Evolutionary conservation across 805 yeast species (phyloP), one percentile per base, ranked within the genome.

Genomic region (Blastobotrys peoriensis): DNA sequence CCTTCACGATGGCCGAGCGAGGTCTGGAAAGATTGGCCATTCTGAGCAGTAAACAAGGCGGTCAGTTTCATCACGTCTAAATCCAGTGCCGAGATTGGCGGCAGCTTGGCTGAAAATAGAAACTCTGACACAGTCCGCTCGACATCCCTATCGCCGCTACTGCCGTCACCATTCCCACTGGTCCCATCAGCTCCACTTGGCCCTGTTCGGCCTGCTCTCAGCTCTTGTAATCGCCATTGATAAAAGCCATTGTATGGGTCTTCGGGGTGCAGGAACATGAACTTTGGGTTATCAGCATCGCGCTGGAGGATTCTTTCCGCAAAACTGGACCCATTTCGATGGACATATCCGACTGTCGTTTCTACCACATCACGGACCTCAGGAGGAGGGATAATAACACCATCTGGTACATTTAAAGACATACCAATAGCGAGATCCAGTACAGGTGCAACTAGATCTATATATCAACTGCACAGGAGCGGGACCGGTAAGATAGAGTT

Each of bases 301-400:
- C 64, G 67, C 30, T 63, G 63, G 15, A 64, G 63, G 45, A 86
- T 71, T 40, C 83, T 66, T 6, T 67, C 66, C 54, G 81, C 93
- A 62, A 86, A 85, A 5, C 41, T 17, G 1, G 60, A 55, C 0
- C 95, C 96, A 56, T 86, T 83, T 49, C 83, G 69, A 22, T 65
- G 53, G 4, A 88, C 86, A 55, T 82, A 86, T 3, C 68, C 75
- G 0, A 82, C 87, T 0, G 95, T 84, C 56, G 82, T 84, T 41
- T 76, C 79, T 16, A 89, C 81, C 16, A 76, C 71, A 13, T 70
- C 71, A 41, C 66, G 47, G 17, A 65, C 53, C 5, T 67, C 73
- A 2, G 85, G 81, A 0, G 87, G 85, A 2, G 78, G 68, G 6
- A 70, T 69, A 8, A 75, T 57, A 17, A 66, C 69, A 0, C 67